Evolutionary conservation across 495 filamentous ascomycete genomes (phyloP), one percentile per base, ranked within the genome.

Genomic region (Podospora didyma): DNA sequence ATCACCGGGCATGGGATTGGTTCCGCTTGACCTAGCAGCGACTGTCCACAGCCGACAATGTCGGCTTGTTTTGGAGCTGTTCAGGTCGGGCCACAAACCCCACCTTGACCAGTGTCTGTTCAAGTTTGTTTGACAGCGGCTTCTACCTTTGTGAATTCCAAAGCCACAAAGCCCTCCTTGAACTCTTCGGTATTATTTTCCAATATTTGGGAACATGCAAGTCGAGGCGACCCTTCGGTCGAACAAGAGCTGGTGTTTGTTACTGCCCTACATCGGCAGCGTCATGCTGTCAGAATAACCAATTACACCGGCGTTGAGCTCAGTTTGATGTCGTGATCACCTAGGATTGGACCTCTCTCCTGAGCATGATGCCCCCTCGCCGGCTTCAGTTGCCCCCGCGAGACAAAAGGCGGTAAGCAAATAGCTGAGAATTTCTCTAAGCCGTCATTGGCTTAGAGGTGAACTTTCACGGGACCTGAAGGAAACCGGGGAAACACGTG

Each of bases 401-500:
- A 31, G 20, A 28, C 22, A 47, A 59, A 34, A 41, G 48, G 57
- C 53, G 51, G 60, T 51, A 62, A 53, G 53, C 24, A 44, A 39
- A 42, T 31, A 26, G 17, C 31, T 53, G 57, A 50, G 46, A 20
- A 14, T 21, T 45, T 39, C 31, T 57, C 42, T 54, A 47, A 37
- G 54, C 23, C 42, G 17, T 51, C 42, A 54, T 54, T 54, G 52
- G 52, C 52, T 41, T 7, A 22, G n/a, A 6, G n/a, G 42, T 3
- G 42, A 14, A 9, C 28, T 39, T 7, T 47, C 20, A 50, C 41
- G 53, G 50, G 49, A 64, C 47, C 42, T 26, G 51, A 48, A 23
- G 50, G 37, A 54, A 58, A 45, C n/a, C n/a, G 37, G 23, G 46
- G 5, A 59, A 56, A 64, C 62, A 64, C 62, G 62, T 64, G 58